phyloP scores from a whole-genome alignment of 257 asterid genomes.

The Capsicum chinense region DNA sequence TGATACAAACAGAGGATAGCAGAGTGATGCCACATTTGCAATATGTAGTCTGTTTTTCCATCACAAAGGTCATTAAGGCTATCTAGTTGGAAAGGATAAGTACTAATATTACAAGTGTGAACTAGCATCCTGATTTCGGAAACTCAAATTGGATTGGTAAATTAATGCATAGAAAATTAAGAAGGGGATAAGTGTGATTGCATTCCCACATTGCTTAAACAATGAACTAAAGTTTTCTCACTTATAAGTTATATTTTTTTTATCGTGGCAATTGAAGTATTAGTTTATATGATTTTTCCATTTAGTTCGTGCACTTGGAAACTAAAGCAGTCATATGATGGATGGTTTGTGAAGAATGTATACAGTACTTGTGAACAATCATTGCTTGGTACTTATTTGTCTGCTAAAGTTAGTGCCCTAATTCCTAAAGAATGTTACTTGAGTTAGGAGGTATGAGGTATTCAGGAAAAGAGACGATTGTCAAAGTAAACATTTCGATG shows the following conservation, averaged over 20 bases:
- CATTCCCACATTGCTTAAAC: background rate
- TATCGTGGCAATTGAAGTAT: background rate
- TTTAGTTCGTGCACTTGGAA: background rate
- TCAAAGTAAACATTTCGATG: background rate
- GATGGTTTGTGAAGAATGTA: background rate
- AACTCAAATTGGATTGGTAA: background rate
- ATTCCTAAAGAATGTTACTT: conserved; percentile 1
- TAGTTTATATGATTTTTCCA: background rate
- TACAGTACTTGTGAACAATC: background rate
- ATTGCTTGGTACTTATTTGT: background rate
- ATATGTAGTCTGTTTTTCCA: conserved; percentile 83
- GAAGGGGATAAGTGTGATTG: background rate
- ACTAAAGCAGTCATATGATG: conserved; percentile 19
- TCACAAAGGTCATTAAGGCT: conserved; percentile 84
- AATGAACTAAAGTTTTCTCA: conserved; percentile 5
- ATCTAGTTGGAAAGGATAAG: conserved; percentile 67
- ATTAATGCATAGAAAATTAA: background rate
- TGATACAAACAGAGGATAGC: conserved; percentile 89
- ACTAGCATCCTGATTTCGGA: background rate
- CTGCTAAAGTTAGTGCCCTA: background rate
- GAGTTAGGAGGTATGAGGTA: background rate
- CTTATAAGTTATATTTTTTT: background rate
- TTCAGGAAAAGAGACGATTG: background rate
- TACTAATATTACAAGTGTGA: conserved; percentile 17
- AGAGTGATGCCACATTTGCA: conserved; percentile 87